Evolutionary conservation across 192 early-diverging fungal genomes (phyloP).

Genomic region (Podila epicladia): DNA sequence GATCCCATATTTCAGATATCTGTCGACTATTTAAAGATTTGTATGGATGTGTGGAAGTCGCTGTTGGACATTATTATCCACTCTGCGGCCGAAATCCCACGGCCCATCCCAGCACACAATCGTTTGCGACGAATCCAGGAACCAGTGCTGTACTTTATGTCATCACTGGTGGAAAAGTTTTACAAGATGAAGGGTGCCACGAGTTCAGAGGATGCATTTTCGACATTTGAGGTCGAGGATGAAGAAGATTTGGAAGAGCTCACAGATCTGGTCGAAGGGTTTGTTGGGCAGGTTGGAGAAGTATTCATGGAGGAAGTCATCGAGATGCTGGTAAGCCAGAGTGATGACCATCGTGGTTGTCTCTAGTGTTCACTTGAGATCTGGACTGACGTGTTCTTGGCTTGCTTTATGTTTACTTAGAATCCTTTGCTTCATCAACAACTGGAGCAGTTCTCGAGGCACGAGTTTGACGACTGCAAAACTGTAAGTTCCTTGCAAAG

Average conservation of each 20-base stretch:
- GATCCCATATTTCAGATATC: slow-evolving; percentile 18
- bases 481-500: slow-evolving; percentile 20
- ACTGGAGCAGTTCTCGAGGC: slow-evolving; percentile 22
- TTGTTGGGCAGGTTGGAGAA: slow-evolving; percentile 40
- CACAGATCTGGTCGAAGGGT: slow-evolving; percentile 43
- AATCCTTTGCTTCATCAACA: slow-evolving; percentile 42
- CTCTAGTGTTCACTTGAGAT: neutral
- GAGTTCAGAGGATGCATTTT: slow-evolving; percentile 41
- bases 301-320: slow-evolving; percentile 48
- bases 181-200: slow-evolving; percentile 50
- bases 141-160: slow-evolving; percentile 35
- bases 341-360: no score
- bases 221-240: slow-evolving; percentile 45
- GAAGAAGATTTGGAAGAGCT: slow-evolving; percentile 40
- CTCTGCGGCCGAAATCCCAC: slow-evolving; percentile 18
- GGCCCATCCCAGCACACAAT: slow-evolving; percentile 32
- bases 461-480: slow-evolving; percentile 36
- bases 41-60: slow-evolving; percentile 45
- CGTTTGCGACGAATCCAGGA: slow-evolving; percentile 33
- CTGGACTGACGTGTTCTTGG: neutral
- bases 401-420: slow-evolving; percentile 10
- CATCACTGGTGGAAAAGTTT: slow-evolving; percentile 42
- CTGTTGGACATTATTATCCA: slow-evolving; percentile 28
- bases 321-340: slow-evolving; percentile 34
- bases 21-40: slow-evolving; percentile 39